These are phyloP conservation scores for Colletotrichum endophyticum DNA, from an alignment of 2,329 filamentous ascomycete species.

Conservation along the genomic window DNA sequence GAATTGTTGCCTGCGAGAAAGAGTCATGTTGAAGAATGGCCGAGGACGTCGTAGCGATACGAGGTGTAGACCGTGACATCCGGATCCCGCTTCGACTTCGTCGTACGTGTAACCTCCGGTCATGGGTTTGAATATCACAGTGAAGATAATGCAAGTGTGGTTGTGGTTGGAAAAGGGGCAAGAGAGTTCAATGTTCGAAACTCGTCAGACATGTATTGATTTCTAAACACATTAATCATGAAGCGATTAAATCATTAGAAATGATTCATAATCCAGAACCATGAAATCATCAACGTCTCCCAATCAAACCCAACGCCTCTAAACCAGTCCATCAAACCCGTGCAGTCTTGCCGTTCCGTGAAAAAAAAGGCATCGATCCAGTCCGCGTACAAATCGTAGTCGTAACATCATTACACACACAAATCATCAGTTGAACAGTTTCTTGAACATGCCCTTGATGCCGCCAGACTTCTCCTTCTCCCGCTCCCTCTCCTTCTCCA, in stretches of 20 bases:
- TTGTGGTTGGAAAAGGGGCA: neutral
- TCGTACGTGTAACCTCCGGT: neutral
- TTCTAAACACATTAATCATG: neutral
- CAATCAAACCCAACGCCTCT: neutral
- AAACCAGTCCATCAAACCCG: neutral
- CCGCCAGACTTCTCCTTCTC: slow-evolving; percentile 34
- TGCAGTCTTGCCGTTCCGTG: neutral
- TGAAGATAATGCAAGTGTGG: neutral
- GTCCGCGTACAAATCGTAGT: slow-evolving; percentile 36
- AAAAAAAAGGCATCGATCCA: slow-evolving; percentile 20
- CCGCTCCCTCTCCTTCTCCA: slow-evolving; percentile 29
- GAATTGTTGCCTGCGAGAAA: neutral
- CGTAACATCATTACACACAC: slow-evolving; percentile 14
- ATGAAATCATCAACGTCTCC: neutral
- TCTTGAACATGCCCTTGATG: slow-evolving; percentile 41
- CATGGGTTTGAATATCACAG: neutral
- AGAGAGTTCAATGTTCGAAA: neutral
- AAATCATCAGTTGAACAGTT: slow-evolving; percentile 34
- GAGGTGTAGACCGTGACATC: neutral
- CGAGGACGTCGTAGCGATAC: neutral
- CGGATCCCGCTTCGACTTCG: neutral
- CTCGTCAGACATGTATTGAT: neutral
- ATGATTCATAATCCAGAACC: neutral
- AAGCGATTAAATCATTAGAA: neutral
- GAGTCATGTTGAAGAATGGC: neutral